Percentiles rank a stretch among this genome's conserved stretches.
Conservation (phyloP, 2,329 filamentous ascomycete species). For the Claviceps spartinae region DNA sequence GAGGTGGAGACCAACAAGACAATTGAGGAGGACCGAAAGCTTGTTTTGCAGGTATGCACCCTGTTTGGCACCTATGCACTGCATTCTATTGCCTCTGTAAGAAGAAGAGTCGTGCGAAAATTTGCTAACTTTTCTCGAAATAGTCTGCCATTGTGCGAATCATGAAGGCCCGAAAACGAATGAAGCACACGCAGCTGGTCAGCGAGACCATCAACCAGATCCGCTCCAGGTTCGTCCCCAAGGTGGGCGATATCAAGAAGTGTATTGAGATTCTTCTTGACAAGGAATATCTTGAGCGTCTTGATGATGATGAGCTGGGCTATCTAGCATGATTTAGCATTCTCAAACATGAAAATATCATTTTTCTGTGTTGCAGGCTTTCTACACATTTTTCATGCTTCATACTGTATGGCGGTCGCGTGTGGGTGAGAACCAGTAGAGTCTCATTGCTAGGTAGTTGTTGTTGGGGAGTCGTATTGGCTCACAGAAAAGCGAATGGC, state of each 20-base stretch:
- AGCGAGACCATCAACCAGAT: conserved; percentile 95
- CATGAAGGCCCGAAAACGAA: conserved; percentile 91
- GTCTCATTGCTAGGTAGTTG: too few species aligned
- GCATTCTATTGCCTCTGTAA: too few species aligned
- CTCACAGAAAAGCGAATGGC: too few species aligned
- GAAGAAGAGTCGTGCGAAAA: too few species aligned
- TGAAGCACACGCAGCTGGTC: conserved; percentile 46
- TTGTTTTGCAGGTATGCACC: conserved; percentile 76
- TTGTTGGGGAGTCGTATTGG: too few species aligned
- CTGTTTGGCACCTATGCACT: too few species aligned
- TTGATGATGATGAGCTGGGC: conserved; percentile 87
- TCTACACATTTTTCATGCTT: background rate
- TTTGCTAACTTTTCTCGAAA: background rate
- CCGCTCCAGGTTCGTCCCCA: conserved; percentile 80
- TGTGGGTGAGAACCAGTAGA: too few species aligned
- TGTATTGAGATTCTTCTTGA: conserved; percentile 97
- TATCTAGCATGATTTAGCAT: conserved; percentile 57
- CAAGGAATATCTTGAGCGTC: conserved; percentile 94
- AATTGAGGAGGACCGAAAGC: conserved; percentile 93
- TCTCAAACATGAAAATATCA: background rate
- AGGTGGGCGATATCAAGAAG: conserved; percentile 95
- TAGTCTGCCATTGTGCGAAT: conserved; percentile 97
- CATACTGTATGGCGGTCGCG: too few species aligned
- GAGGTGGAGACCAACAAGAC: conserved; percentile 97
- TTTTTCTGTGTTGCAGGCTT: background rate